Percentiles rank a stretch among this genome's conserved stretches.
Evolutionary conservation across 345 rosid genomes (phyloP).

Genomic region (Heritiera fomes): DNA sequence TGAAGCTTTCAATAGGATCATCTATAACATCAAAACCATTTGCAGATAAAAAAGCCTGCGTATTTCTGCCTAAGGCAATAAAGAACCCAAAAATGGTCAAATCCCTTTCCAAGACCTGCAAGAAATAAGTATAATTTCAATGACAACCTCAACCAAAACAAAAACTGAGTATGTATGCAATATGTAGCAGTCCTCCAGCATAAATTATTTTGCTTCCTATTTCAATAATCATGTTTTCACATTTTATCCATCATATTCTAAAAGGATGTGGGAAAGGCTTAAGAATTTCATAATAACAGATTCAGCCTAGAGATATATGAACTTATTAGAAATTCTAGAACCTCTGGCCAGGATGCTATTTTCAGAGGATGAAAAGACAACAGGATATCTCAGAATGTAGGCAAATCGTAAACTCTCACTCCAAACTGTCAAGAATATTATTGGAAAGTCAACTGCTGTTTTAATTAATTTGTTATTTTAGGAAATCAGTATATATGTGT

Average conservation of each 20-base stretch:
- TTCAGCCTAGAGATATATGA: background rate
- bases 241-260: constrained; percentile 7
- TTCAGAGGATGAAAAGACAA: constrained; percentile 4
- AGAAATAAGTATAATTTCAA: constrained; percentile 29
- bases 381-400: constrained; percentile 14
- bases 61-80: constrained; percentile 88
- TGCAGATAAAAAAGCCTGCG: constrained; percentile 63
- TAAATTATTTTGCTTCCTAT: constrained; percentile 1
- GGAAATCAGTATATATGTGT: no score
- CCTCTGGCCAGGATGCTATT: background rate
- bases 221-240: background rate
- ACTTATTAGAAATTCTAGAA: background rate
- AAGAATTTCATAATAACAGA: background rate
- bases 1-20: constrained; percentile 67
- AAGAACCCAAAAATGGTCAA: constrained; percentile 98
- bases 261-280: background rate
- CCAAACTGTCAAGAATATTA: no score
- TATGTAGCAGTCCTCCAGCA: constrained; percentile 15
- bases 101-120: constrained; percentile 93
- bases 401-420: constrained; percentile 20
- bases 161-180: background rate
- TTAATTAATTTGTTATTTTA: no score
- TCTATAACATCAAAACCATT: constrained; percentile 70
- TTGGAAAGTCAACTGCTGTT: no score
- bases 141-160: constrained; percentile 6